Conservation (phyloP, 1,284 basidiomycete species). For the Athelia sp. region DNA sequence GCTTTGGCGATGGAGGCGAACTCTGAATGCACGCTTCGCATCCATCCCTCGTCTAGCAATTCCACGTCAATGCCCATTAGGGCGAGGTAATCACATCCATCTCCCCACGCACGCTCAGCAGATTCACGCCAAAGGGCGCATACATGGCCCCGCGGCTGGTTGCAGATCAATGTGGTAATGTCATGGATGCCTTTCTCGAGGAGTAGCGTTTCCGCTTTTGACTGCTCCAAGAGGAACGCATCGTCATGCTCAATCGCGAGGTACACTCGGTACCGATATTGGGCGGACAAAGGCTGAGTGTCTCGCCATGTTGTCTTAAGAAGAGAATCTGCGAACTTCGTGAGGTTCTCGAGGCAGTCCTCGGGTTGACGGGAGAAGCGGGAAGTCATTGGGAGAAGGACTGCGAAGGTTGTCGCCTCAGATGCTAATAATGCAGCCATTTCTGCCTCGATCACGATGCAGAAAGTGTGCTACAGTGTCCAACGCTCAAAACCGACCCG, state of each 20-base stretch:
- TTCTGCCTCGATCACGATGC: slow-evolving; percentile 16
- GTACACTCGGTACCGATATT: slow-evolving; percentile 40
- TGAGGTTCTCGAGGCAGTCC: slow-evolving; percentile 37
- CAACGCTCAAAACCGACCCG: no score
- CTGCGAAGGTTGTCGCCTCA: slow-evolving; percentile 37
- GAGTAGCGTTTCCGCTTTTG: slow-evolving; percentile 33
- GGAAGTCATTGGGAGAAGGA: slow-evolving; percentile 56
- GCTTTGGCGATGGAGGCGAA: slow-evolving; percentile 31
- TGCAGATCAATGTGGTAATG: slow-evolving; percentile 30
- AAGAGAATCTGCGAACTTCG: slow-evolving; percentile 38
- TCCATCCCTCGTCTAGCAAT: slow-evolving; percentile 47
- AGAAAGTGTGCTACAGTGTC: no score
- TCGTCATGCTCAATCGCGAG: slow-evolving; percentile 52
- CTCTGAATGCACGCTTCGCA: slow-evolving; percentile 31
- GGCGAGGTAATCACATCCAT: slow-evolving; percentile 44
- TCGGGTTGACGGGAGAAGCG: slow-evolving; percentile 28
- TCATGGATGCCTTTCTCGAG: slow-evolving; percentile 28
- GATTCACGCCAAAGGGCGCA: slow-evolving; percentile 51
- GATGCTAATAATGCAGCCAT: slow-evolving; percentile 26
- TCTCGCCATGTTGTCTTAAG: slow-evolving; percentile 41
- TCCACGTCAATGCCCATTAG: slow-evolving; percentile 53
- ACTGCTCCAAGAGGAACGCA: slow-evolving; percentile 28
- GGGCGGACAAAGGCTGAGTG: slow-evolving; percentile 24
- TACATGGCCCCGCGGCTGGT: slow-evolving; percentile 39
- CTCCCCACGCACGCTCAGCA: slow-evolving; percentile 41